Evolutionary conservation across 768 basidiomycete species (phyloP), one percentile per base, ranked within the genome.

Genomic region (Leucocoprinus sp.): DNA sequence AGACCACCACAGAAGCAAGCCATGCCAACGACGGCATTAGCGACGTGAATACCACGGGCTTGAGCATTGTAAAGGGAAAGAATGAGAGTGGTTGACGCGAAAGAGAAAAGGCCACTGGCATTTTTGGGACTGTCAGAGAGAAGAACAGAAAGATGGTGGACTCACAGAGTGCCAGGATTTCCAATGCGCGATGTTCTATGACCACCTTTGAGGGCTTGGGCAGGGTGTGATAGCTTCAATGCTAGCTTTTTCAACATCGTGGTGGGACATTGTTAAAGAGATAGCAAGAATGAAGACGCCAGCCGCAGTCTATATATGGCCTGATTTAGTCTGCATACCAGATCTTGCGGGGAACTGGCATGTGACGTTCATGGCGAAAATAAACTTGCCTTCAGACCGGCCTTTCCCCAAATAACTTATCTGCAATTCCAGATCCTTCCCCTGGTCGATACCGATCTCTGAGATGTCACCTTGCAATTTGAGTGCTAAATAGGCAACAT

Each of bases 21-120:
- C 89, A 93, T 90, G 41, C 89, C 92, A 39, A 91, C 72, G 38
- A 90, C 78, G 22, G 80, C 75, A 48, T 91, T 89, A 31, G 85
- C 79, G 4, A 57, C 55, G 14, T 55, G 50, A 51, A 89, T 68
- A 18, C 63, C 56, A n/a, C 80, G 72, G 1, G 75, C 71, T 14
- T 70, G 61, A 22, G 76, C 65, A 57, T 90, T 90, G 72, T 74
- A 84, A 51, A 90, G 51, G 4, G 85, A 89, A 26, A 89, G 68
- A 44, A 91, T 79, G 55, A 91, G 71, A 0, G 86, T 89, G 8
- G 89, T 88, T 3, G 84, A 82, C 15, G 89, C 87, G 66, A 91
- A 91, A 29, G 83, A 81, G 60, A 84, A 84, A 29, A 90, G 69
- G 17, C 89, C 88, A 23, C 84, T 86, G 55, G 1, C 29, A 41